Evolutionary conservation across 2,329 filamentous ascomycete species (phyloP).

Genomic region (Epichloe festucae): DNA sequence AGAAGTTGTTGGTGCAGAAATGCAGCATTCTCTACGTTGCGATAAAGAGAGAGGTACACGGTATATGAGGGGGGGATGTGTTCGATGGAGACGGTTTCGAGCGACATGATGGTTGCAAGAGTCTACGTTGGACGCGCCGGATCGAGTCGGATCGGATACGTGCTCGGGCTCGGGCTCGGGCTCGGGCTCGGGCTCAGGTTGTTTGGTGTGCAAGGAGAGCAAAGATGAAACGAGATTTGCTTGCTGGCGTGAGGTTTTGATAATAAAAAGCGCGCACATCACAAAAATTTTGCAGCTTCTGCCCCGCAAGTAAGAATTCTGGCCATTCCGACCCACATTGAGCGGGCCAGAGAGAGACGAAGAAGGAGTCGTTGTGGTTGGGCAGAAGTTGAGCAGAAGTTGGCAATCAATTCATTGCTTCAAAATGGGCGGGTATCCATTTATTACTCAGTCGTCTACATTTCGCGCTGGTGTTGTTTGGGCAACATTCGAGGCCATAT

Average conservation of each 20-base stretch:
- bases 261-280: slow-evolving; percentile 2
- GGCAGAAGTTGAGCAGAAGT: no score
- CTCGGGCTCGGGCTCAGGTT: not conserved
- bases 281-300: slow-evolving; percentile 1
- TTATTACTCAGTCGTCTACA: no score
- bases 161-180: not conserved
- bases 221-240: not conserved
- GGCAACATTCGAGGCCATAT: no score
- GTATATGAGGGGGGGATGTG: slow-evolving; percentile 57
- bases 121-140: not conserved
- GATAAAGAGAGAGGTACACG: slow-evolving; percentile 65
- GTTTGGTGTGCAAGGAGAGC: not conserved
- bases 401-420: not conserved
- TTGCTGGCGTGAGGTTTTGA: not conserved
- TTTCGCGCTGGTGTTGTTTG: no score
- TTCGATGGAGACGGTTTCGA: slow-evolving; percentile 60
- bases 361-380: no score
- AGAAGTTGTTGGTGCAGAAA: slow-evolving; percentile 75
- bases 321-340: slow-evolving; percentile 2
- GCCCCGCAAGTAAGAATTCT: slow-evolving; percentile 1
- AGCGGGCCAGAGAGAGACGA: not conserved
- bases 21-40: slow-evolving; percentile 59
- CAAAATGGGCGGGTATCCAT: no score
- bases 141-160: not conserved
- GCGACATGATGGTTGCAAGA: slow-evolving; percentile 6